These are phyloP conservation scores for Eimeria sp. DNA, from an alignment of 169 alveolate species.

Conservation along the genomic window DNA sequence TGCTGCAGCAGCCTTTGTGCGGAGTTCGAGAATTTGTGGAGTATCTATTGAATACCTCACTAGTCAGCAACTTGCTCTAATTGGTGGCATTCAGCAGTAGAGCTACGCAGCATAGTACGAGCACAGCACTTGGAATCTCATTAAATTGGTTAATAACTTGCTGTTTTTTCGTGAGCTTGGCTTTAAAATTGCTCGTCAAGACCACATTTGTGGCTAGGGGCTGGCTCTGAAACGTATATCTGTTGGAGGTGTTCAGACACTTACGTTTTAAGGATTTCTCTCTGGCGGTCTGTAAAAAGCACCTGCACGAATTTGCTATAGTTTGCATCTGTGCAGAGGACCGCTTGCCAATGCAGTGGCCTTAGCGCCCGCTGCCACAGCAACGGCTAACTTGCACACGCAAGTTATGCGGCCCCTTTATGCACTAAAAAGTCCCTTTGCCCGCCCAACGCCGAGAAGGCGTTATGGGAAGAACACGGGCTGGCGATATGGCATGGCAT, in stretches of 20 bases:
- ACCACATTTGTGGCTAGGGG: background rate
- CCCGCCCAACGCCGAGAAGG: conserved; percentile 26
- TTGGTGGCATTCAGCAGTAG: background rate
- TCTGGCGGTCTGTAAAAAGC: conserved; percentile 8
- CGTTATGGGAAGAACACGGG: conserved; percentile 22
- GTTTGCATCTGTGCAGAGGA: conserved; percentile 9
- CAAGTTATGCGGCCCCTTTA: background rate
- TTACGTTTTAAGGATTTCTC: background rate
- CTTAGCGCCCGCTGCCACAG: background rate
- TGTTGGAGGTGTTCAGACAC: background rate
- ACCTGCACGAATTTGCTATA: conserved; percentile 6
- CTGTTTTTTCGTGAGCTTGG: background rate
- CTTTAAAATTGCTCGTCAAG: background rate
- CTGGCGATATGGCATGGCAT: background rate
- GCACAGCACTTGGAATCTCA: background rate
- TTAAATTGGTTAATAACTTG: background rate
- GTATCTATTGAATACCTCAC: background rate
- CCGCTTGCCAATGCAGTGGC: background rate
- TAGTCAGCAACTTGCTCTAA: background rate
- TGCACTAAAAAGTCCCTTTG: conserved; percentile 56
- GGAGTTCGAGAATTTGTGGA: conserved; percentile 77
- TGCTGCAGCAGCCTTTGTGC: conserved; percentile 84
- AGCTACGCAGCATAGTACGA: background rate
- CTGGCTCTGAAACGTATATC: background rate
- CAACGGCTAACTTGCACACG: background rate